These are phyloP conservation scores for Spiromastix sp. DNA, from an alignment of 2,329 filamentous ascomycete species.

Conservation along the genomic window DNA sequence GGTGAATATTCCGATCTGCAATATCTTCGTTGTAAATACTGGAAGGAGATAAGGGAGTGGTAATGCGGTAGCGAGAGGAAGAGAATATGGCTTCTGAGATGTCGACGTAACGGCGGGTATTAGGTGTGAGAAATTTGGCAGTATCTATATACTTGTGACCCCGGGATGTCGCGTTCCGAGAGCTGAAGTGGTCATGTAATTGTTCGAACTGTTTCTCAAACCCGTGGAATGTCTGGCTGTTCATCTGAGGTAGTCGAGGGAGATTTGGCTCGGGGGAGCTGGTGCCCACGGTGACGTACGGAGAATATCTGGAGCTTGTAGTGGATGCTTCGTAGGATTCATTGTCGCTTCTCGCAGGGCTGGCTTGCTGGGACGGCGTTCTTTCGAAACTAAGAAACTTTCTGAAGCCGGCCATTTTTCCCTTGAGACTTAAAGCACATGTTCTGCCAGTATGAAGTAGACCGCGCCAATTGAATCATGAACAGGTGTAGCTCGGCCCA, in stretches of 20 bases:
- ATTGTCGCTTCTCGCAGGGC: constrained; percentile 2
- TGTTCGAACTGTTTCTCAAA: constrained; percentile 31
- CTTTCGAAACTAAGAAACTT: constrained; percentile 10
- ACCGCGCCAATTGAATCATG: no score
- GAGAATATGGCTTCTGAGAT: constrained; percentile 29
- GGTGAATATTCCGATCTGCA: constrained; percentile 32
- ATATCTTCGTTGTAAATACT: constrained; percentile 34
- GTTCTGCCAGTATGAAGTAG: no score
- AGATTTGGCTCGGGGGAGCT: constrained; percentile 4
- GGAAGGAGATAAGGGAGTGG: constrained; percentile 20
- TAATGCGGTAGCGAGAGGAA: constrained; percentile 21
- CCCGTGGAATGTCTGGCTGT: constrained; percentile 23
- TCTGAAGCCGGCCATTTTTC: constrained; percentile 16
- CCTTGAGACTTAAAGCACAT: no score
- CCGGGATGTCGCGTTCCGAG: constrained; percentile 16
- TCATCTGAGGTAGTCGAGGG: constrained; percentile 16
- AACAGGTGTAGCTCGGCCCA: no score
- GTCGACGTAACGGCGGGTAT: constrained; percentile 28
- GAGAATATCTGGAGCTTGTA: constrained; percentile 1
- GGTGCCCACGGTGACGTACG: neutral
- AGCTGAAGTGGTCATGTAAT: constrained; percentile 25
- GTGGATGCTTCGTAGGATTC: constrained; percentile 2
- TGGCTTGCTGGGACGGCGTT: constrained; percentile 6
- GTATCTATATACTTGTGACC: constrained; percentile 13
- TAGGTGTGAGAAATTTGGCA: constrained; percentile 8